phyloP scores from a whole-genome alignment of 805 yeast genomes.

The Nakazawaea ishiwadae region DNA sequence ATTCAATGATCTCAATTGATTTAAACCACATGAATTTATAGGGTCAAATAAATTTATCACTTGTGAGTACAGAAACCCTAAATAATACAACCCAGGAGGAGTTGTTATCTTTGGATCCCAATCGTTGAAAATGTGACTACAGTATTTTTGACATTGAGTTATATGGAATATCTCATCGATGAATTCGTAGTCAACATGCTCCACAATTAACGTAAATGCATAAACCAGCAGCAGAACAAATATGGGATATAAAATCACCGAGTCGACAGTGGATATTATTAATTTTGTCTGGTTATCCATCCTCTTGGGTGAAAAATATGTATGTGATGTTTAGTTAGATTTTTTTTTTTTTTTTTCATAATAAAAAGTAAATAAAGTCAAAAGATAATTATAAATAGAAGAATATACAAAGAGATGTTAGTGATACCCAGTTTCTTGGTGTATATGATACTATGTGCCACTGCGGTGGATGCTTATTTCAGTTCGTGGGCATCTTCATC shows the following conservation, averaged over 20 bases:
- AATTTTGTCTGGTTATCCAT: neutral
- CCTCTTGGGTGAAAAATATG: too few relatives aligned
- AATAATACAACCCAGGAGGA: constrained; percentile 83
- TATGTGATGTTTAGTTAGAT: too few relatives aligned
- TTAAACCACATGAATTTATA: constrained; percentile 25
- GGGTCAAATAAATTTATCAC: constrained; percentile 33
- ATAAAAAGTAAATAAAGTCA: neutral
- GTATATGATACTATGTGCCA: too few relatives aligned
- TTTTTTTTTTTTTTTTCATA: too few relatives aligned
- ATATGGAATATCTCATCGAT: constrained; percentile 86
- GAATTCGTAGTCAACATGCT: constrained; percentile 26
- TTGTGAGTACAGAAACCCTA: constrained; percentile 36
- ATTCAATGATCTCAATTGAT: constrained; percentile 53
- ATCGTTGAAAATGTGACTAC: constrained; percentile 49
- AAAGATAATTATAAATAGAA: neutral
- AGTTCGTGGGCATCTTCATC: neutral
- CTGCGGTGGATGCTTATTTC: too few relatives aligned
- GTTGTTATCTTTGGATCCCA: constrained; percentile 95
- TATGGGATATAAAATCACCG: constrained; percentile 5
- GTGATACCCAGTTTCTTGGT: too few relatives aligned
- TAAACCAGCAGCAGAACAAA: constrained; percentile 5
- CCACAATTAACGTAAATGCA: neutral
- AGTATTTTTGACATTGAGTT: constrained; percentile 68
- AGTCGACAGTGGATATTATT: neutral
- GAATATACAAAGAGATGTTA: too few relatives aligned